Evolutionary conservation across 441 rosid genomes (phyloP).

Genomic region (Corymbia calophylla): DNA sequence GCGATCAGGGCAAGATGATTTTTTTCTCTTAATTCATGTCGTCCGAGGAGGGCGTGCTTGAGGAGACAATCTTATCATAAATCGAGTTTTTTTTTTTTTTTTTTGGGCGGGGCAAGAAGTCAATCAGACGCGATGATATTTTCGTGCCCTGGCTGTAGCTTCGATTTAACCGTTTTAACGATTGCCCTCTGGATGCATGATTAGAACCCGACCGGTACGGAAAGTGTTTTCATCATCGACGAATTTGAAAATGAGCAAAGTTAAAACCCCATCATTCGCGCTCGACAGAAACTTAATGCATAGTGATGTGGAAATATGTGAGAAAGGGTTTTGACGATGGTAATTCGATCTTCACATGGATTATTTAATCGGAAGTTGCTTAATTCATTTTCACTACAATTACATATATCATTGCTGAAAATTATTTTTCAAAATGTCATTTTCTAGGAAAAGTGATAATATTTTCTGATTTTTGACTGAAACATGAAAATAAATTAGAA

Average conservation of each 20-base stretch:
- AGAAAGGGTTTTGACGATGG: accelerated
- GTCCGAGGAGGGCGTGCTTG: background rate
- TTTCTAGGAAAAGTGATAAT: accelerated
- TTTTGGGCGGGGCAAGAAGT: background rate
- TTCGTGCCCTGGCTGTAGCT: background rate
- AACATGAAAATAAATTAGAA: accelerated
- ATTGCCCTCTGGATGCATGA: background rate
- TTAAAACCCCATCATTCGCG: background rate
- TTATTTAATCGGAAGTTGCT: background rate
- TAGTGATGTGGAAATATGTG: background rate
- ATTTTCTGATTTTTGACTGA: accelerated
- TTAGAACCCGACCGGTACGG: background rate
- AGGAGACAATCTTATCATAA: background rate
- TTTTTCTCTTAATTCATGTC: background rate
- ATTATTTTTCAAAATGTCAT: accelerated
- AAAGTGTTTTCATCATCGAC: background rate
- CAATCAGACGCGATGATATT: background rate
- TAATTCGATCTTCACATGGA: background rate
- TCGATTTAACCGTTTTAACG: background rate
- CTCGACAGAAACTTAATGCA: background rate
- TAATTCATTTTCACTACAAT: background rate
- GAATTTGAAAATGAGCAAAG: background rate
- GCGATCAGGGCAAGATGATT: background rate
- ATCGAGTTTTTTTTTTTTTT: no score
- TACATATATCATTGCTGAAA: no score